Conservation (phyloP, 2,329 filamentous ascomycete genomes). For the Helminthosporium solani region DNA sequence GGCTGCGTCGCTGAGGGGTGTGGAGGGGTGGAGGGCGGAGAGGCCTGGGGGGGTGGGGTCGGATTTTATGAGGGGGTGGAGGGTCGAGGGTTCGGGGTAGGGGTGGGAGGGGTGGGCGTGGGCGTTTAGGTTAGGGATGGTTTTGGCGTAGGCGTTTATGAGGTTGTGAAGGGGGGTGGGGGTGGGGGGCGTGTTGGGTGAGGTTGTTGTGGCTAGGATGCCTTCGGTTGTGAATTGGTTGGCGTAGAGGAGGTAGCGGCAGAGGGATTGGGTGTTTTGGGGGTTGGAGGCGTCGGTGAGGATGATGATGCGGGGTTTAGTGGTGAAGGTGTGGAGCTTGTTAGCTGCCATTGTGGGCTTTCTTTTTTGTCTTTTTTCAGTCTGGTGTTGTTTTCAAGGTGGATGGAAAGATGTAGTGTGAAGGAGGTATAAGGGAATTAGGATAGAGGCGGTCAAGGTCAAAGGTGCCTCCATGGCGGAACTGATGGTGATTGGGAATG, state of each 20-base stretch:
- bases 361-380: no score
- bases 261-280: conserved; percentile 42
- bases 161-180: conserved; percentile 41
- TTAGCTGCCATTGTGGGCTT: conserved; percentile 27
- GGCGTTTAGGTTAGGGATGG: conserved; percentile 51
- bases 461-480: no score
- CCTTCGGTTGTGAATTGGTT: conserved; percentile 44
- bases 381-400: no score
- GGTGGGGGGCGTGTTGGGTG: conserved; percentile 42
- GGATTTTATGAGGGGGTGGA: conserved; percentile 28
- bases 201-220: conserved; percentile 42
- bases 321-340: conserved; percentile 28
- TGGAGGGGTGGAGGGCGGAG: conserved; percentile 32
- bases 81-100: conserved; percentile 30
- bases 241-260: conserved; percentile 40
- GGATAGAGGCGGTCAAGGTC: no score
- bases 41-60: conserved; percentile 45
- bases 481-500: no score
- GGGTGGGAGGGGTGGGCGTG: conserved; percentile 43
- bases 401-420: no score
- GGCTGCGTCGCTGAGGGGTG: conserved; percentile 46
- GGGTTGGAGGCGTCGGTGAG: conserved; percentile 45
- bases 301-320: conserved; percentile 44
- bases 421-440: no score
- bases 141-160: conserved; percentile 35